Evolutionary conservation across 768 basidiomycete genomes (phyloP), one percentile per base, ranked within the genome.

Genomic region (Boletus fagicola): DNA sequence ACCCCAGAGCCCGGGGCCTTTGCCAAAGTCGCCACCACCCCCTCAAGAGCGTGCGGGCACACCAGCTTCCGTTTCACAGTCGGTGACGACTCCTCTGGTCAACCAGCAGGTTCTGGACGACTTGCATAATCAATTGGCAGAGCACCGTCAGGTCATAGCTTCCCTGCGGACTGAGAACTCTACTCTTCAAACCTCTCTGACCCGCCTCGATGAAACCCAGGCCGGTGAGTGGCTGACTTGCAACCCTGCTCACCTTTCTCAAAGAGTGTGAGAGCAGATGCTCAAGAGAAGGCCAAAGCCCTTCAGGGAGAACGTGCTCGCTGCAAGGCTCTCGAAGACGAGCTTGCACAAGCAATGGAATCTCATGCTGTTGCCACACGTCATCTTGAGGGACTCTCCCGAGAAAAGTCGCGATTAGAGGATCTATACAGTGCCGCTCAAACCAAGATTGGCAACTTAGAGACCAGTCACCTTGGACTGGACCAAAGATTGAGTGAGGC

Each of bases 161-260:
- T 63, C 65, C 12, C 49, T 74, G 10, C 64, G 66, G 54, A 57
- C 54, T 22, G 69, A 75, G 57, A 71, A 69, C 15, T 31, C 61
- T 44, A 53, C 62, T 15, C 64, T 75, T 24, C 67, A 62, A 45
- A 53, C 59, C 26, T 69, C 76, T 39, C 24, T 70, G 46, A 42
- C 39, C 24, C 68, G 54, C 16, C 56, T 77, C 33, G 67, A 75
- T 53, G 69, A 66, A 30, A 44, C 72, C 47, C 68, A 68, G 59
- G 71, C 62, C 11, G 67, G 75, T 74, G 61, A 57, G 72, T 60
- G 38, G 16, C 20, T 39, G 2, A 3, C 1, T 45, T 39, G 24
- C 5, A 12, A 53, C 18, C 18, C 45, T 39, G 7, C 3, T 40
- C 6, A 15, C 15, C 36, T 39, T 51, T 35, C 49, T 59, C 46